Evolutionary conservation across 495 filamentous ascomycete genomes (phyloP).

Genomic region (Podospora pseudopauciseta): DNA sequence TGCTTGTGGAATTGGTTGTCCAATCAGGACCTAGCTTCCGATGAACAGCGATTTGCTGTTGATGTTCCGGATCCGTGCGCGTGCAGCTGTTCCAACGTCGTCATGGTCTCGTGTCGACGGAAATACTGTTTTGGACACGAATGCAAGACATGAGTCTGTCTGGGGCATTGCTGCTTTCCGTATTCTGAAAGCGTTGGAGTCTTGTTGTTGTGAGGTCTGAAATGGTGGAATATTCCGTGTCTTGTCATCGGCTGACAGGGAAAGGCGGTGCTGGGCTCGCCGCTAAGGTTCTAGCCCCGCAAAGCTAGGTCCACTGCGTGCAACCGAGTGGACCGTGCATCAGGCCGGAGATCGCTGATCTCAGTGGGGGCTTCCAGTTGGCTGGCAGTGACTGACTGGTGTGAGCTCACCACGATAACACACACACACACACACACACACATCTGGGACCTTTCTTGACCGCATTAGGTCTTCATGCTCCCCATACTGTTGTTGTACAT

Average conservation of each 20-base stretch:
- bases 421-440: neutral
- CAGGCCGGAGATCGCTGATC: neutral
- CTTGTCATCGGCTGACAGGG: neutral
- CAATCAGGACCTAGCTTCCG: neutral
- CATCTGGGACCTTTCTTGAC: neutral
- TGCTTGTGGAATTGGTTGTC: neutral
- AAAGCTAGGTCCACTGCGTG: neutral
- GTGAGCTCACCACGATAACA: neutral
- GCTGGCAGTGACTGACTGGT: neutral
- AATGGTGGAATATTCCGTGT: neutral
- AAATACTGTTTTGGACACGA: neutral
- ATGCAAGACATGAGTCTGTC: neutral
- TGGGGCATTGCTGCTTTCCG: neutral
- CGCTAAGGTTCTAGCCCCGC: slow-evolving; percentile 7
- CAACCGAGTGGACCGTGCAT: neutral
- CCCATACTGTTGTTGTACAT: neutral
- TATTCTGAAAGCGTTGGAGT: neutral
- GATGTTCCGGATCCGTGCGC: slow-evolving; percentile 2
- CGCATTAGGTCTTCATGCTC: neutral
- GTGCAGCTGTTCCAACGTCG: slow-evolving; percentile 5
- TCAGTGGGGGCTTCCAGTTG: neutral
- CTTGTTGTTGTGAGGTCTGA: neutral
- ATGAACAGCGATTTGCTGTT: neutral
- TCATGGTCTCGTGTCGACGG: neutral
- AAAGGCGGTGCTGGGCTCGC: neutral